Evolutionary conservation across 768 basidiomycete species (phyloP).

Genomic region (Mycena haematopus): DNA sequence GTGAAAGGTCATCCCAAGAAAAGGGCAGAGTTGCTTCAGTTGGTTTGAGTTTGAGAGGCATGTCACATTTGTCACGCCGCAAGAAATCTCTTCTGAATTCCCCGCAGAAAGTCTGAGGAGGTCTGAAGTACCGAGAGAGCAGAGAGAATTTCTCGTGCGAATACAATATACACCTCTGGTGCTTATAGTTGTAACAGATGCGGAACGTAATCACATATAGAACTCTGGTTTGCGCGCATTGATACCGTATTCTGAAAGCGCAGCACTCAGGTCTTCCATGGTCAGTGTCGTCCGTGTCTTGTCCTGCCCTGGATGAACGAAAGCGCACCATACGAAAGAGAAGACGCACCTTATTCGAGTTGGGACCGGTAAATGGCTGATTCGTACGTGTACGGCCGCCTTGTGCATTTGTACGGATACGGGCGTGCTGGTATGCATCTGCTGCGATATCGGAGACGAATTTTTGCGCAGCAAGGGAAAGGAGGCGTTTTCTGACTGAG

Average conservation of each 20-base stretch:
- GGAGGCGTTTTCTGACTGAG: conserved; percentile 79
- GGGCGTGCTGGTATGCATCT: conserved; percentile 97
- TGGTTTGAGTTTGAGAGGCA: conserved; percentile 55
- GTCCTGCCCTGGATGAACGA: conserved; percentile 54
- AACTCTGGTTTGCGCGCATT: conserved; percentile 94
- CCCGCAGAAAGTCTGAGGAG: too few relatives aligned
- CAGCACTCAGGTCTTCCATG: conserved; percentile 96
- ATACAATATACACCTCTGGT: neutral
- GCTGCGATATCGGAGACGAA: conserved; percentile 96
- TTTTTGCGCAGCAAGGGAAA: conserved; percentile 96
- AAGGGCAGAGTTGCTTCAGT: conserved; percentile 60
- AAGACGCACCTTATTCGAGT: conserved; percentile 64
- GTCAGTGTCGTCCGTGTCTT: conserved; percentile 93
- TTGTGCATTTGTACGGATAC: conserved; percentile 88
- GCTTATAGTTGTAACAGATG: conserved; percentile 10
- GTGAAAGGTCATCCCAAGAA: conserved; percentile 61
- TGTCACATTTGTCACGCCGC: conserved; percentile 20
- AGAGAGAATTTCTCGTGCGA: neutral
- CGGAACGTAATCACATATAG: conserved; percentile 61
- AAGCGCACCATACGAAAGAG: neutral
- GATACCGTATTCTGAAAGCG: conserved; percentile 95
- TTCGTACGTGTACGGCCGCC: conserved; percentile 73
- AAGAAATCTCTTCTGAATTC: too few relatives aligned
- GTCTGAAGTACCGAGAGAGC: too few relatives aligned
- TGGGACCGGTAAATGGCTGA: conserved; percentile 61